Evolutionary conservation across 768 basidiomycete genomes (phyloP), one percentile per base, ranked within the genome.

Genomic region (Suillus occidentalis): DNA sequence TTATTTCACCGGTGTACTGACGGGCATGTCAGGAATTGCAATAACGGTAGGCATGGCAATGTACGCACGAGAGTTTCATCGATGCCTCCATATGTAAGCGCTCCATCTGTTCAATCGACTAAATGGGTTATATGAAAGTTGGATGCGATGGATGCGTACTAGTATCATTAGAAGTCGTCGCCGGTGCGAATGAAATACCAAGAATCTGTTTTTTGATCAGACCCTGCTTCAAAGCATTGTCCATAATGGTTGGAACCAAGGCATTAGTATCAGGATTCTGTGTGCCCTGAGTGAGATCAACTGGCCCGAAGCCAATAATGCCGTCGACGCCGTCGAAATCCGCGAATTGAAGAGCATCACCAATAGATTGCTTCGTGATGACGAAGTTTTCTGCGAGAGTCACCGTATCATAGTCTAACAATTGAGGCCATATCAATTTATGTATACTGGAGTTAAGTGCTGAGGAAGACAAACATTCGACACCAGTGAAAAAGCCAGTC

Each of bases 331-430:
- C 72, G 25, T 42, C 22, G 39, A 75, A 73, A 37, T 55, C 49
- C 6, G 49, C 60, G 13, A 20, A 71, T 8, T 50, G 43, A 6
- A 66, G 43, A 45, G 71, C 73, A 25, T 64, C 66, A 66, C 72
- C 73, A n/a, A 78, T 77, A 6, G 72, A 71, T 55, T 77, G 77
- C 25, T 69, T 69, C 10, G 42, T 34, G 62, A 78, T 69, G 58
- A 72, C 66, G 42, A 78, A 66, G 47, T 57, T 62, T 20, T 68
- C 39, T 14, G 72, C 67, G 28, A 78, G 59, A 9, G 72, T 67
- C 31, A 75, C 72, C 52, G 68, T 67, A 49, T 78, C 76, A 28
- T 65, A 55, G 56, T 74, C 68, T 76, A 52, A 28, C 37, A 2
- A 61, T 31, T 52, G 37, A 12, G 8, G 53, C 12, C 18, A 18